Base-by-base conservation (phyloP, 352 stramenopile genomes). In the Pythium rhizo-oryzae region DNA sequence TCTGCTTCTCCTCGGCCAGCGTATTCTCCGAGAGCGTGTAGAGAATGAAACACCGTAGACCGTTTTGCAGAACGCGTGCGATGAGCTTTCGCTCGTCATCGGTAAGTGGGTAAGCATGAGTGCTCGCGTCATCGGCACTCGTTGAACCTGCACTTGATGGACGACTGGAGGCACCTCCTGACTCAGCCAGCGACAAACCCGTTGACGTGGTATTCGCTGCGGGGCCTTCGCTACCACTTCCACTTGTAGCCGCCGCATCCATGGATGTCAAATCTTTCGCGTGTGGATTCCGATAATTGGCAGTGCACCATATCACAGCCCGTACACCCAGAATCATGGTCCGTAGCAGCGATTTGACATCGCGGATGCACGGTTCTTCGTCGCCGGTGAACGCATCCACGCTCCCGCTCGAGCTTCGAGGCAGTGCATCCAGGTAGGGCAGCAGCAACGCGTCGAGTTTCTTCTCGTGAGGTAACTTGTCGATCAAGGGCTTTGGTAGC, bases 291-390 rank as follows among this genome's bases (percentile, higher is more conserved):
- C 89, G 85, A 64, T 96, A 96, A 76, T 98, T 98, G 39, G 87
- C 89, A 15, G 98, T 98, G 77, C 97, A 99, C 92, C 95, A 99
- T 56, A 99, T 98, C 7, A 99, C 83, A 12, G 95, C 99, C 62
- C 99, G 98, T 44, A 99, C 93, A 16, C 97, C 97, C n/a, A 98
- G 74, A 51, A 99, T 97, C 84, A 99, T 99, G 13, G 96, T 98
- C 24, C 94, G 87, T 44, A 99, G 60, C 28, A 99, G 83, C 19
- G 83, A 92, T 71, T 99, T 98, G 37, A 99, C 79, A 62, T 99
- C 94, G 33, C 87, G 81, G 41, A 97, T 77, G 55, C 74, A 92
- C 4, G 85, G 84, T 61, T 96, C 87, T 66, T 96, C 89, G 35
- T 96, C 89, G 4, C 77, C 71, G 7, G 43, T 67, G 24, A 75